Base-by-base conservation (phyloP, 2,329 filamentous ascomycete species). In the Waltergamsia citrina region DNA sequence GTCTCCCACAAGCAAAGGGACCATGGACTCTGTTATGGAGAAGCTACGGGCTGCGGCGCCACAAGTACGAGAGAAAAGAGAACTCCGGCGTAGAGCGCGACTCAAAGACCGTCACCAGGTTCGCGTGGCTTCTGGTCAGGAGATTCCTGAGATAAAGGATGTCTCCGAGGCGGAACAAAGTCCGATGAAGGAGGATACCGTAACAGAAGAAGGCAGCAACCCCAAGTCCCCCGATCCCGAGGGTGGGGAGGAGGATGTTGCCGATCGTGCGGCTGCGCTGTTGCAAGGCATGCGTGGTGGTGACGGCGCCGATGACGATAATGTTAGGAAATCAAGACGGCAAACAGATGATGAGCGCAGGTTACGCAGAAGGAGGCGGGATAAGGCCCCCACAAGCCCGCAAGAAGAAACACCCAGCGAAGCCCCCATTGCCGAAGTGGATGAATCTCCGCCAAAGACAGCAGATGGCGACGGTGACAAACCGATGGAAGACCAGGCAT, bases 21-120 rank as follows among this genome's bases (percentile, higher is more conserved):
- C 88, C 34, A 96, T 98, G 88, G 92, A 98, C 61, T 85, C 83
- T 26, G 66, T 98, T 17, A 74, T 98, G 32, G 86, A 95, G 74
- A 96, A 96, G 60, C 67, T 98, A 36, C 82, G 92, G 38, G 88
- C 87, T 36, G 92, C 92, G 2, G 90, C 88, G 36, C 90, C 92
- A 20, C 85, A 94, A 61, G 77, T 85, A 19, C 73, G 85, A 54
- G 88, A 95, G 55, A 83, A 93, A 56, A 76, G 90, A 50, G 92
- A 96, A 56, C 78, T 87, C 46, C 78, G 92, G 42, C 77, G 90
- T 38, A 77, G 90, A 44, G 87, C 88, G 25, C 73, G 90, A 35
- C 72, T 96, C 46, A 93, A 94, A 71, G 88, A 94, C 51, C 73
- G 80, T 19, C 86, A 95, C 52, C 85, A 94, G 59, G 83, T 92